phyloP scores from a whole-genome alignment of 2,329 filamentous ascomycete species.

The Neofusicoccum sp. region DNA sequence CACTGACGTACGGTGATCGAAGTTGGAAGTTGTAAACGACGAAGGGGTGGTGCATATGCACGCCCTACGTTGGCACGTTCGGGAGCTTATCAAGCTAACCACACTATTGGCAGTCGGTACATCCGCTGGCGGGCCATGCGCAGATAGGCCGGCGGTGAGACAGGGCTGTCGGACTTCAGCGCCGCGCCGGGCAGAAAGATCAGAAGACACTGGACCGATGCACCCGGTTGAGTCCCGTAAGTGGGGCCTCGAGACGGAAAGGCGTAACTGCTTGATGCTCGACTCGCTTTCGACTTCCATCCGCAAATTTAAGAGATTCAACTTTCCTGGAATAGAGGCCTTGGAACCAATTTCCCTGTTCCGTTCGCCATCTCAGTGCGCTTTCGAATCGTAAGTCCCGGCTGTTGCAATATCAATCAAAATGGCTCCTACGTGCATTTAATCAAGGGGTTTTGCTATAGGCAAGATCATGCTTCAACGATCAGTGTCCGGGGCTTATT shows the following conservation, averaged over 20 bases:
- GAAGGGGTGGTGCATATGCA: neutral
- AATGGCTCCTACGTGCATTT: too few relatives aligned
- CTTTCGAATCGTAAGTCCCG: too few relatives aligned
- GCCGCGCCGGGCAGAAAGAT: neutral
- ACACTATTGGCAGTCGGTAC: neutral
- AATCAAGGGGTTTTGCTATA: too few relatives aligned
- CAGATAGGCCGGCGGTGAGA: conserved; percentile 12
- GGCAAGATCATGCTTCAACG: too few relatives aligned
- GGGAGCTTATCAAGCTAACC: conserved; percentile 1
- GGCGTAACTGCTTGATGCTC: neutral
- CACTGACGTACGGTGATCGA: too few relatives aligned
- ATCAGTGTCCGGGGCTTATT: neutral
- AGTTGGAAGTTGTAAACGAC: neutral
- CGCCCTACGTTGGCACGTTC: neutral
- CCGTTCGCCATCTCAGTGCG: too few relatives aligned
- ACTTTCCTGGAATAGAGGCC: too few relatives aligned
- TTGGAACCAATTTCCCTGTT: too few relatives aligned
- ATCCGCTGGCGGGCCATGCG: neutral
- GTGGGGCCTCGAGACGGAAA: neutral
- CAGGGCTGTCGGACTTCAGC: conserved; percentile 11
- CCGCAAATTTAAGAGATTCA: too few relatives aligned
- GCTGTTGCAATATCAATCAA: too few relatives aligned
- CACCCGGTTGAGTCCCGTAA: neutral
- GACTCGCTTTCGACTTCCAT: neutral
- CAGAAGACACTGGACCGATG: neutral